Base-by-base conservation (phyloP, 129 eudicot species). In the Flaveria robusta region DNA sequence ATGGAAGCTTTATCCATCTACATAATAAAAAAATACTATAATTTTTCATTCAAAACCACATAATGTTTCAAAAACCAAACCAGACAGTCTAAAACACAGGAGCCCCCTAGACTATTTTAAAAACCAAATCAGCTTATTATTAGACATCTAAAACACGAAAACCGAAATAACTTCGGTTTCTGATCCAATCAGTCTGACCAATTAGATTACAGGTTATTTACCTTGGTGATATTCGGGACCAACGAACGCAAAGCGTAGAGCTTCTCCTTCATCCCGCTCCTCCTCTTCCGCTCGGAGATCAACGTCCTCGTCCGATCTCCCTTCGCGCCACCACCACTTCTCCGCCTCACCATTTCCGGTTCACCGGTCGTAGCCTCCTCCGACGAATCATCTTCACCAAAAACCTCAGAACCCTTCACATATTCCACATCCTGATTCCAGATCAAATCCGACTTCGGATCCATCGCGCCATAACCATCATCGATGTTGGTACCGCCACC, bases 1-100 rank as follows among this genome's bases (percentile, higher is more conserved):
- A 89, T 91, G n/a, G 97, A 91, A 16, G 97, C 97, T 76, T 89
- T 91, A 47, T 91, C 97, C 97, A 91, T 91, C 97, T 91, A 63
- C 70, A 63, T 5, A 34, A 4, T 4, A 5, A 34, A 4, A 34
- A 34, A 27, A 27, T 27, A 27, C 31, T 2, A 27, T 27, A 27
- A 27, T 27, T 27, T 4, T 27, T 27, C 5, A 3, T 2, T 27
- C 3, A 27, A 24, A 27, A 27, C 31, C 31, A 27, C 31, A 1
- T 27, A 27, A 34, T 34, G 39, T 34, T 34, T 5, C 1, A 34
- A 34, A 34, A 5, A 34, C 39, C 39, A 7, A 34, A 34, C 7
- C 1, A 4, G 7, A 31, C 7, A 34, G 7, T 34, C 39, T 34
- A 5, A 5, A 34, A 34, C 39, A 5, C 39, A 34, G 1, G 7